phyloP scores from a whole-genome alignment of 192 early-diverging fungal species.

The Entomortierella lignicola region DNA sequence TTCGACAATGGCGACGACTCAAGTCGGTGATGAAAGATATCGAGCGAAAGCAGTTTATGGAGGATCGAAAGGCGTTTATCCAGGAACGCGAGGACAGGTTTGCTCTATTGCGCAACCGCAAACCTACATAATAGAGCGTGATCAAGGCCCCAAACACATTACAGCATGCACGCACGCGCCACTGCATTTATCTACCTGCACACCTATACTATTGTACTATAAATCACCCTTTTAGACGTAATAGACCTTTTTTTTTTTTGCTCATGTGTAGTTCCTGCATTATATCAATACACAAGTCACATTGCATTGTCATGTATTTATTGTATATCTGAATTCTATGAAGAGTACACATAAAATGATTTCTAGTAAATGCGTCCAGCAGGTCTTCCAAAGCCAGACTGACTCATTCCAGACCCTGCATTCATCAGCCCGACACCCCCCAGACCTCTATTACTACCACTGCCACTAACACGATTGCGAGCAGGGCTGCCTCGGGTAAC shows the following conservation, averaged over 20 bases:
- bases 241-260: not conserved
- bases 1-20: constrained; percentile 42
- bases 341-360: not conserved
- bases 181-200: not conserved
- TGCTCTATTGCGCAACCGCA: constrained; percentile 22
- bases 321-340: not conserved
- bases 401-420: constrained; percentile 5
- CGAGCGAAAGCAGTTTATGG: constrained; percentile 39
- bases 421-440: constrained; percentile 23
- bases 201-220: constrained; percentile 6
- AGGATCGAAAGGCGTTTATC: constrained; percentile 9
- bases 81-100: constrained; percentile 22
- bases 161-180: no score
- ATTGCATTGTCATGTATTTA: not conserved
- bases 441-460: not conserved
- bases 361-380: constrained; percentile 10
- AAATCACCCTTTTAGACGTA: not conserved
- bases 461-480: constrained; percentile 10
- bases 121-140: constrained; percentile 11
- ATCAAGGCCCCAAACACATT: not conserved
- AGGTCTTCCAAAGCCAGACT: constrained; percentile 16
- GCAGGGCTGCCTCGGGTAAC: constrained; percentile 30
- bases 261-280: not conserved
- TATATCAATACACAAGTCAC: not conserved
- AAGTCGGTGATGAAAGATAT: constrained; percentile 44